A percentile compares a stretch with the other conserved stretches of the same genome.
Conservation (phyloP, 768 basidiomycete genomes). For the Porpolomopsis calyptriformis region DNA sequence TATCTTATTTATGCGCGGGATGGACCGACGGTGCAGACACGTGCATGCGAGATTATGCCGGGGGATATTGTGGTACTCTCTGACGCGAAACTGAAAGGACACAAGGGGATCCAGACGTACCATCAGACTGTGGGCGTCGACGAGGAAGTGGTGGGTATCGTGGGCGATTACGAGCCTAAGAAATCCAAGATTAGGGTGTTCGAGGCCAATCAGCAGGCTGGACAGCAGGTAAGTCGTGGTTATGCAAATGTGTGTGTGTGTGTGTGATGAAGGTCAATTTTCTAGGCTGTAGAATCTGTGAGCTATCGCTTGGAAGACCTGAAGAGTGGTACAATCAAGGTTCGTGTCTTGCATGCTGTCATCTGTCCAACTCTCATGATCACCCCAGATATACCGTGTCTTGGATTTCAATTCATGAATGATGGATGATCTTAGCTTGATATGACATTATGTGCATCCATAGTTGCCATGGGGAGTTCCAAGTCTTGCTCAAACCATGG, state of each 20-base stretch:
- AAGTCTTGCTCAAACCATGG: too few relatives aligned
- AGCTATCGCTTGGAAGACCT: conserved; percentile 85
- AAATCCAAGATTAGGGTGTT: conserved; percentile 78
- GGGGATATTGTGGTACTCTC: conserved; percentile 72
- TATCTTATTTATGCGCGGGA: conserved; percentile 69
- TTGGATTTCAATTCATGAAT: neutral
- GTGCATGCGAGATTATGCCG: conserved; percentile 72
- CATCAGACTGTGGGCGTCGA: conserved; percentile 42
- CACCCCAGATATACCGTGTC: conserved; percentile 3
- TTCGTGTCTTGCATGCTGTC: conserved; percentile 16
- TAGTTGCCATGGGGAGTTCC: too few relatives aligned
- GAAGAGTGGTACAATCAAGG: conserved; percentile 77
- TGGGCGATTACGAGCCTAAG: conserved; percentile 76
- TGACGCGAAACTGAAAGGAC: conserved; percentile 65
- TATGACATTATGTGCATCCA: too few relatives aligned
- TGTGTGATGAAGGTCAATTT: neutral
- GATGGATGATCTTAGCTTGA: too few relatives aligned
- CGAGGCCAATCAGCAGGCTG: conserved; percentile 81
- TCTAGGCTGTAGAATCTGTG: conserved; percentile 55
- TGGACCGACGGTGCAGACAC: conserved; percentile 53
- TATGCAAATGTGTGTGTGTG: neutral
- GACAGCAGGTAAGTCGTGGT: conserved; percentile 53
- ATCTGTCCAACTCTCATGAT: neutral
- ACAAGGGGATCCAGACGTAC: conserved; percentile 75
- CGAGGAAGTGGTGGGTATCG: conserved; percentile 59